Evolutionary conservation across 768 basidiomycete species (phyloP).

Genomic region (Suillus brevipes): DNA sequence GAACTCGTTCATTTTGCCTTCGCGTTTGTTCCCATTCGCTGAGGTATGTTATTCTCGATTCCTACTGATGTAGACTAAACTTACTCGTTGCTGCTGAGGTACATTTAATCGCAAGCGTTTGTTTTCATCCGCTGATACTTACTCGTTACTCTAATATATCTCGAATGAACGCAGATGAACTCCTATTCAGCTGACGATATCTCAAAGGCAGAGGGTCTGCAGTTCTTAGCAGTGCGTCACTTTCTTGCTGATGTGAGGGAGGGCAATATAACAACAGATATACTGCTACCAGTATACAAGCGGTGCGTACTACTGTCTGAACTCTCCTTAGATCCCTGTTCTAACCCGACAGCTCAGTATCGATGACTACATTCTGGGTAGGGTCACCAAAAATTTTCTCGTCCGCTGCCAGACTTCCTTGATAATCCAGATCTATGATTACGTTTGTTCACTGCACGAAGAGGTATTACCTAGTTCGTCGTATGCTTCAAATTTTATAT

Average conservation of each 20-base stretch:
- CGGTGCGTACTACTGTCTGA: neutral
- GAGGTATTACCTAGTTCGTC: neutral
- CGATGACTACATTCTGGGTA: neutral
- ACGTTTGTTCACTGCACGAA: neutral
- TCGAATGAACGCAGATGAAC: neutral
- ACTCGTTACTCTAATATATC: neutral
- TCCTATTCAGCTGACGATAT: neutral
- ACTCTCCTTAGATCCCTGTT: neutral
- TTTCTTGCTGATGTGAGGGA: neutral
- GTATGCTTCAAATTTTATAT: neutral
- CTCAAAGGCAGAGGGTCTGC: neutral
- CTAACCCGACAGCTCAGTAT: neutral
- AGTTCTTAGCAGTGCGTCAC: neutral
- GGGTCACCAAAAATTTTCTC: neutral
- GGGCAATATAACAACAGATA: neutral
- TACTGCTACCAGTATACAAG: neutral
- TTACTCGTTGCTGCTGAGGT: no score
- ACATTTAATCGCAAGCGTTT: no score
- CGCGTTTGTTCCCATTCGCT: no score
- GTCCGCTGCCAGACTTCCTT: neutral
- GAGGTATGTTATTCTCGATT: no score
- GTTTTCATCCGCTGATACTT: no score
- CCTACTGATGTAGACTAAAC: no score
- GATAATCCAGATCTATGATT: neutral
- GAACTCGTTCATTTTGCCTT: no score